Evolutionary conservation across 495 filamentous ascomycete species (phyloP).

Genomic region (Tuber magnatum): DNA sequence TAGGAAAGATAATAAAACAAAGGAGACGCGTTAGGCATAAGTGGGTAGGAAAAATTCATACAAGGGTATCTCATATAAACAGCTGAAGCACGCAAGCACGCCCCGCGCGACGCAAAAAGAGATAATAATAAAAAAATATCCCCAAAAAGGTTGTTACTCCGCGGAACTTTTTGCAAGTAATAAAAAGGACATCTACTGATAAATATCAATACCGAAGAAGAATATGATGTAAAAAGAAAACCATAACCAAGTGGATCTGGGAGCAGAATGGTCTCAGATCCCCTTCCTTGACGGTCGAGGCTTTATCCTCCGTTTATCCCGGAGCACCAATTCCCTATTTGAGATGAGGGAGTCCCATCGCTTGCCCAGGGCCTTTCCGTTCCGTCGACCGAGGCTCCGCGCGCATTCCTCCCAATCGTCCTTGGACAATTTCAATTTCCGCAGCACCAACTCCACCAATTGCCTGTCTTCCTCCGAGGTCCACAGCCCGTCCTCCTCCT

Average conservation of each 20-base stretch:
- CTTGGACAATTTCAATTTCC: slow-evolving; percentile 65
- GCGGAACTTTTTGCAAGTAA: background rate
- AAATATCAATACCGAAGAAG: slow-evolving; percentile 6
- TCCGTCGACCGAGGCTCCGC: slow-evolving; percentile 55
- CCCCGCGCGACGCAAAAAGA: background rate
- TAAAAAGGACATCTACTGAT: slow-evolving; percentile 2
- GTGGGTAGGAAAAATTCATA: background rate
- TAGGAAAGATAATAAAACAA: background rate
- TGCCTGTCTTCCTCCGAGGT: slow-evolving; percentile 61
- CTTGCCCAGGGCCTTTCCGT: slow-evolving; percentile 58
- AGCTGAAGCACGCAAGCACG: background rate
- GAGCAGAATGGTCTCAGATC: slow-evolving; percentile 5
- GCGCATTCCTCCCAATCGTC: slow-evolving; percentile 77
- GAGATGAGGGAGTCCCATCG: slow-evolving; percentile 53
- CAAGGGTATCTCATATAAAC: background rate
- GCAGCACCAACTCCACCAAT: slow-evolving; percentile 64
- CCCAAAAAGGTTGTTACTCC: background rate
- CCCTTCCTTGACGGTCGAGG: slow-evolving; percentile 10
- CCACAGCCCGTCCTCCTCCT: slow-evolving; percentile 51
- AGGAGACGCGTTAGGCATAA: slow-evolving; percentile 1
- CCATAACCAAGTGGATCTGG: background rate
- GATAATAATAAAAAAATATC: background rate
- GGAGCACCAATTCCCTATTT: slow-evolving; percentile 26
- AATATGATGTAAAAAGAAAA: background rate
- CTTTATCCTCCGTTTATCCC: slow-evolving; percentile 30